Percentiles rank a stretch among this genome's conserved stretches.
Conservation (phyloP, 768 basidiomycete species). For the Mycena crocata region DNA sequence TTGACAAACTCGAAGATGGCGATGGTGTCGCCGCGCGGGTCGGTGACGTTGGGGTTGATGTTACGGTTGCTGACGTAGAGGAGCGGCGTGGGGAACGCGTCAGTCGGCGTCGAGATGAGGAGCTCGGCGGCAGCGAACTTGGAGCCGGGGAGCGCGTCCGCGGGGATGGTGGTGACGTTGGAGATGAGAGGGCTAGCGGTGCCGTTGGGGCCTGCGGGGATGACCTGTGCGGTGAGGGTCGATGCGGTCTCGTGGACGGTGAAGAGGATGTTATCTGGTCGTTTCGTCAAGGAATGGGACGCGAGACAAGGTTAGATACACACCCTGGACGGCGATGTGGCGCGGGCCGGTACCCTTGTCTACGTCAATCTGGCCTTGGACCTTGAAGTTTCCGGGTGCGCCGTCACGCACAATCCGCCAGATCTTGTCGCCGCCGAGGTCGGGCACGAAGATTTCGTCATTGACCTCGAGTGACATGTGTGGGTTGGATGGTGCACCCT, state of each 20-base stretch:
- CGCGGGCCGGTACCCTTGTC: conserved; percentile 69
- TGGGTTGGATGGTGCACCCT: conserved; percentile 60
- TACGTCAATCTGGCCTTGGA: conserved; percentile 67
- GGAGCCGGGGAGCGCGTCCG: conserved; percentile 52
- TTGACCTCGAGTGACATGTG: conserved; percentile 70
- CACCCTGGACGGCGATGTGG: conserved; percentile 61
- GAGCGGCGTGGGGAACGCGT: conserved; percentile 56
- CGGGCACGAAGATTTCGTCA: conserved; percentile 68
- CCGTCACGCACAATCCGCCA: conserved; percentile 66
- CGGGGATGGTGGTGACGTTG: conserved; percentile 57
- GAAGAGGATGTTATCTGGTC: conserved; percentile 63
- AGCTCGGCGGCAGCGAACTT: conserved; percentile 65
- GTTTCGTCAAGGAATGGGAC: conserved; percentile 66
- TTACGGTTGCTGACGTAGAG: conserved; percentile 72
- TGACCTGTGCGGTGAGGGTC: conserved; percentile 62
- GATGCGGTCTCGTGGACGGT: conserved; percentile 64
- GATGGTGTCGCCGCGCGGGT: conserved; percentile 66
- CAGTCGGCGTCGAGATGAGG: conserved; percentile 57
- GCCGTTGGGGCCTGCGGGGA: conserved; percentile 61
- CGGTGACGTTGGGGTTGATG: conserved; percentile 52
- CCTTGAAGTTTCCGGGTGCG: conserved; percentile 56
- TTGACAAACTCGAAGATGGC: conserved; percentile 62
- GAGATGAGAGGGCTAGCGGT: conserved; percentile 58
- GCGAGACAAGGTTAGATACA: conserved; percentile 63
- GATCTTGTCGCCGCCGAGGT: conserved; percentile 72